Percentiles rank a stretch among this genome's conserved stretches.
These are phyloP conservation scores for Cercophora sp. DNA, from an alignment of 495 filamentous ascomycete species.

Conservation along the genomic window DNA sequence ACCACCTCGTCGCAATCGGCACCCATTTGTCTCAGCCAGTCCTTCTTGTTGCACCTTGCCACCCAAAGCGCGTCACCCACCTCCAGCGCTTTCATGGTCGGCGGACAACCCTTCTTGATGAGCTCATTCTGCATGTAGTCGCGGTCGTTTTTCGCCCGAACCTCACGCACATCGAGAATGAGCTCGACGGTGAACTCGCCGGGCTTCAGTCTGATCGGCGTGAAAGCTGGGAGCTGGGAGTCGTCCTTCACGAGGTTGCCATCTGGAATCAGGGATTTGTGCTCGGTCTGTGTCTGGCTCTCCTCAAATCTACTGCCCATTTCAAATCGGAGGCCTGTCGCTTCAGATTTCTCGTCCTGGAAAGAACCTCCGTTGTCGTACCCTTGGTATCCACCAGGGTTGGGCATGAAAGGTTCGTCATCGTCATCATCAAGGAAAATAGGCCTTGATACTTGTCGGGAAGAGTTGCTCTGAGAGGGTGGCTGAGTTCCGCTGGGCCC, in stretches of 20 bases:
- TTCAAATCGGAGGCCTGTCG: too few relatives aligned
- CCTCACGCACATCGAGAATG: conserved; percentile 72
- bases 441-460: too few relatives aligned
- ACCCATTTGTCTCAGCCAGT: conserved; percentile 50
- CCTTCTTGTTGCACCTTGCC: conserved; percentile 61
- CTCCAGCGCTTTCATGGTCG: conserved; percentile 63
- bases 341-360: not conserved
- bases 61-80: conserved; percentile 81
- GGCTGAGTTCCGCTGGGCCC: not conserved
- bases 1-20: conserved; percentile 73
- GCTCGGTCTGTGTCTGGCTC: conserved; percentile 15
- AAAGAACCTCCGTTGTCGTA: not conserved
- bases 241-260: conserved; percentile 29
- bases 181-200: conserved; percentile 69
- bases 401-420: too few relatives aligned
- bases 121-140: conserved; percentile 76
- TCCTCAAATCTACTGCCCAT: too few relatives aligned
- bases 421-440: conserved; percentile 11
- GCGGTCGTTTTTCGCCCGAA: conserved; percentile 69
- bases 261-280: conserved; percentile 38
- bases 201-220: conserved; percentile 58
- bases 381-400: too few relatives aligned
- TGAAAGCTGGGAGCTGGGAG: conserved; percentile 46
- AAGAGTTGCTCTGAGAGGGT: too few relatives aligned
- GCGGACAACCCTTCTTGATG: conserved; percentile 58